A percentile compares a stretch with the other conserved stretches of the same genome.
Evolutionary conservation across 345 rosid species (phyloP).

Genomic region (Pugionium dolabratum): DNA sequence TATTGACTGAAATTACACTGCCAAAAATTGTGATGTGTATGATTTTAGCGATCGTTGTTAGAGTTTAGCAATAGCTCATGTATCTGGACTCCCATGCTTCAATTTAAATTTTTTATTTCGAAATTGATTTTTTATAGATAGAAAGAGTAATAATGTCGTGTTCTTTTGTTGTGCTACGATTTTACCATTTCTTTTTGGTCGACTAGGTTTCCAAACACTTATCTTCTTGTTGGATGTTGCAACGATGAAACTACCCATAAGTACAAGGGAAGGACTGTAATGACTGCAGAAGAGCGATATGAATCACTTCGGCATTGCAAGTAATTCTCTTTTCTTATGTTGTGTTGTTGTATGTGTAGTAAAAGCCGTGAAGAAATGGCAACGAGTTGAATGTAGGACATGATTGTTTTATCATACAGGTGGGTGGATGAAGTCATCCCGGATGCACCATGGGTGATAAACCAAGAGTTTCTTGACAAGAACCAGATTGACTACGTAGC

Average conservation of each 20-base stretch:
- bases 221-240: constrained; percentile 88
- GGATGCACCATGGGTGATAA: constrained; percentile 89
- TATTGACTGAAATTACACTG: neutral
- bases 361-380: constrained; percentile 4
- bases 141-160: constrained; percentile 8
- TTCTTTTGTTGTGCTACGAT: neutral
- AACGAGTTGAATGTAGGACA: neutral
- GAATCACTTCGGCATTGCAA: constrained; percentile 98
- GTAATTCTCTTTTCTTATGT: constrained; percentile 41
- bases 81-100: constrained; percentile 13
- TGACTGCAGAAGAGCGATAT: constrained; percentile 79
- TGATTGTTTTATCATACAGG: constrained; percentile 41
- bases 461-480: constrained; percentile 82
- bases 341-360: constrained; percentile 3
- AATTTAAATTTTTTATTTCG: neutral
- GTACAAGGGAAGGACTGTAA: constrained; percentile 88
- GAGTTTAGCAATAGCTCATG: constrained; percentile 19
- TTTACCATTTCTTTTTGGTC: constrained; percentile 11
- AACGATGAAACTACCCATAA: constrained; percentile 82
- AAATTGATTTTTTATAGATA: neutral
- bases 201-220: constrained; percentile 75
- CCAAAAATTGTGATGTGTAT: neutral
- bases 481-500: constrained; percentile 78
- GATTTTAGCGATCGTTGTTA: constrained; percentile 1
- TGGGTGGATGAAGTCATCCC: constrained; percentile 98